A percentile compares a stretch with the other conserved stretches of the same genome.
Conservation (phyloP, 345 rosid genomes). For the Eutrema japonicum region DNA sequence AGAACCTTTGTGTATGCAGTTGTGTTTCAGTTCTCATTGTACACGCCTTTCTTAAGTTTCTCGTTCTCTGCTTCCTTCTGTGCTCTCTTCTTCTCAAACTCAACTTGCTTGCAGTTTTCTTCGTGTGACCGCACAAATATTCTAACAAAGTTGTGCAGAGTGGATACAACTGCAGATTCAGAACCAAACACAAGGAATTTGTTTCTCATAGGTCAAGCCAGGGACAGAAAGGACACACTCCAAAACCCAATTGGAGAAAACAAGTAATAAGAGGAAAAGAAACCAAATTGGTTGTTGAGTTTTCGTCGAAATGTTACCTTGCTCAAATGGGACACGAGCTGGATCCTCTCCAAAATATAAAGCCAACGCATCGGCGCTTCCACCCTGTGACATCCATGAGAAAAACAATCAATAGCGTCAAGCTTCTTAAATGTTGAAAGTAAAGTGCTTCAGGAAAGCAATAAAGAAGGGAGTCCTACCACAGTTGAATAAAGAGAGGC, state of each 20-base stretch:
- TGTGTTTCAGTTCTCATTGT: constrained; percentile 33
- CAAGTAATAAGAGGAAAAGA: constrained; percentile 7
- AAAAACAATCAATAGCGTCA: constrained; percentile 12
- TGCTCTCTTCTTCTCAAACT: constrained; percentile 66
- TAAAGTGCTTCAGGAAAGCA: constrained; percentile 21
- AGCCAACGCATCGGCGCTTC: constrained; percentile 80
- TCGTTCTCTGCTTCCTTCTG: constrained; percentile 55
- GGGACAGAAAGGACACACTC: constrained; percentile 11
- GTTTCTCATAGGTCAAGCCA: constrained; percentile 16
- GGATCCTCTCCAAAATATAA: constrained; percentile 93
- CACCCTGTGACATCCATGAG: constrained; percentile 58
- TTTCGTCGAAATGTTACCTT: constrained; percentile 54
- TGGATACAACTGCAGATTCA: constrained; percentile 69
- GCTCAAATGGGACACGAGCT: constrained; percentile 84
- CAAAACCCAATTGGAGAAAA: constrained; percentile 13
- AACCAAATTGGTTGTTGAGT: constrained; percentile 19
- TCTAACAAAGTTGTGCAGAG: constrained; percentile 72
- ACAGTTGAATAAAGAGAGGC: constrained; percentile 70
- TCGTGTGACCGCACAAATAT: constrained; percentile 75
- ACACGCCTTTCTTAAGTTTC: constrained; percentile 48
- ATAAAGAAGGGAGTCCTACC: constrained; percentile 50
- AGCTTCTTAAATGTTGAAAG: not conserved
- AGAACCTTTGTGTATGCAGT: constrained; percentile 15
- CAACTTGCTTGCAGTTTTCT: constrained; percentile 77
- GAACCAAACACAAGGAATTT: constrained; percentile 26